These are phyloP conservation scores for Diaporthe helianthi DNA, from an alignment of 2,329 filamentous ascomycete genomes.

Conservation along the genomic window DNA sequence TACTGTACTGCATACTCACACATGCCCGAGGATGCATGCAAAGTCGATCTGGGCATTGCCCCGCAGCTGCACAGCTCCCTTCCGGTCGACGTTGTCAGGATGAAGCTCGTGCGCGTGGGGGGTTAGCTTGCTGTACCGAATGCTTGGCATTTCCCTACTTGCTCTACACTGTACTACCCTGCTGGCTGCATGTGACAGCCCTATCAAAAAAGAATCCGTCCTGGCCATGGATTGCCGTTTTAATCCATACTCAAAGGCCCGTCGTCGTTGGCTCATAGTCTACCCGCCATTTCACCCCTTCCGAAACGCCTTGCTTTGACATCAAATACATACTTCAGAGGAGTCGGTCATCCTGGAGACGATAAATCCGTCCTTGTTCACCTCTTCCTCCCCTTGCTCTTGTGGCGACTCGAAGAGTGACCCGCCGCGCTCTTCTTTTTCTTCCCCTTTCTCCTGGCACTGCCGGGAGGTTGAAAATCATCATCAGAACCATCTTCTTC, in stretches of 20 bases:
- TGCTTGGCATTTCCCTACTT: conserved; percentile 22
- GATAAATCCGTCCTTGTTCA: neutral
- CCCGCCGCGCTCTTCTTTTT: neutral
- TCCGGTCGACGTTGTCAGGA: neutral
- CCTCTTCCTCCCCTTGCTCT: neutral
- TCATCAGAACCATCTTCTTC: neutral
- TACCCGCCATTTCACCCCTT: neutral
- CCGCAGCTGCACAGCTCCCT: conserved; percentile 19
- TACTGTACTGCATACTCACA: neutral
- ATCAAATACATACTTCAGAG: neutral
- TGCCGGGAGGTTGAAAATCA: neutral
- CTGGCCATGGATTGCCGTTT: neutral
- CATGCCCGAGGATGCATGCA: conserved; percentile 24
- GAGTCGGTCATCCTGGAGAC: neutral
- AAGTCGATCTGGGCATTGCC: conserved; percentile 20
- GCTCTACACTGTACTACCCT: conserved; percentile 7
- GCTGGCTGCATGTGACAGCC: conserved; percentile 27
- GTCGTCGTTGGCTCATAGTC: neutral
- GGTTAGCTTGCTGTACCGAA: neutral
- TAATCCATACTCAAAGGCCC: neutral
- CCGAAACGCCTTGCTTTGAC: conserved; percentile 1
- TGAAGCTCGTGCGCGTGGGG: conserved; percentile 19
- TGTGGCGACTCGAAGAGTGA: neutral
- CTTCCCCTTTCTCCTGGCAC: too few species aligned
- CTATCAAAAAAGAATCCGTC: conserved; percentile 9